Evolutionary conservation across 768 basidiomycete genomes (phyloP), one percentile per base, ranked within the genome.

Genomic region (Agaricus sinodeliciosus): DNA sequence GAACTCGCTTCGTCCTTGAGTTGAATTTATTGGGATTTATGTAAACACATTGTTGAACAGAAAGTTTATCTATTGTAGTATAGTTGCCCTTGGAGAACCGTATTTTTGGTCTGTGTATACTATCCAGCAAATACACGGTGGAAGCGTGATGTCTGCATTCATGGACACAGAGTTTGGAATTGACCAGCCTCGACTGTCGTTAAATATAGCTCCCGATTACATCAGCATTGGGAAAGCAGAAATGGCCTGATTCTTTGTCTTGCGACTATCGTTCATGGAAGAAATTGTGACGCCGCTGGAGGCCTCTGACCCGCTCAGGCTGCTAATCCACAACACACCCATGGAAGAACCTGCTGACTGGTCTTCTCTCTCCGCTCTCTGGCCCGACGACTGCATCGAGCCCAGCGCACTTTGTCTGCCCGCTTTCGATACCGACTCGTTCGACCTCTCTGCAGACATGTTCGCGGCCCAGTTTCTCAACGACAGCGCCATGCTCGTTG

Each of bases 301-400:
- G 62, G 71, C 75, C 3, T 74, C 72, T 0, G 82, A 85, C 65
- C 79, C 80, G 3, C 72, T 84, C 6, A 82, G 78, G 59, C 68
- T 84, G 46, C 69, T 84, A 13, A 71, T 84, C 13, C 75, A 76
- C 59, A 75, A 75, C 60, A 60, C 68, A 31, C 31, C 51, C 34
- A 65, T 65, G 61, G 69, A 75, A 40, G 72, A 74, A 40, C 67
- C 72, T 3, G 70, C 73, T 19, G 80, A 81, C 62, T 84, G 81
- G 82, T 73, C 77, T 27, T 72, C 76, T 57, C 67, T 81, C 37
- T 71, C 78, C 11, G 61, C 73, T 8, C 63, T 79, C 12, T 84
- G 82, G 79, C 63, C 63, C 4, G 71, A 74, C 35, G 75, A 82
- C 59, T 76, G 78, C 0, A 75, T 89, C 49, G 83, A 89, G 54